Evolutionary conservation across 805 yeast species (phyloP), one percentile per base, ranked within the genome.

Genomic region (Yamadazyma olivae): DNA sequence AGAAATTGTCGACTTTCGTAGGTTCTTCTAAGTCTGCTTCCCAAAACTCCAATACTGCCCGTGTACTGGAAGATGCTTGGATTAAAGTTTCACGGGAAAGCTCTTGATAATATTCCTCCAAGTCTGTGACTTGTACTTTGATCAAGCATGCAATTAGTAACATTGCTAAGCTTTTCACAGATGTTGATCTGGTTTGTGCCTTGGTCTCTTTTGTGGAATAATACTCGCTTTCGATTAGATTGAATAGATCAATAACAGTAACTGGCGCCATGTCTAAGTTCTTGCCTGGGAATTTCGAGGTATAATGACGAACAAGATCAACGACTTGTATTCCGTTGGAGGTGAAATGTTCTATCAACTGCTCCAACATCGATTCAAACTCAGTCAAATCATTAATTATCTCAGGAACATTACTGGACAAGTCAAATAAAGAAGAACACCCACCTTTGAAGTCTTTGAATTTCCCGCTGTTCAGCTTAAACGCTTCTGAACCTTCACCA

Each of bases 341-440:
- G 14, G 43, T 32, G 44, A 56, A 64, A 38, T 56, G 53, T 5
- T 45, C 50, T 6, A 40, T 27, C 16, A 66, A 40, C 29, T 69
- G 74, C 3, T 49, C 52, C 32, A 68, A 29, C 70, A 69, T 61
- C 21, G 61, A 54, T 32, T 64, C 73, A 32, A 61, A 54, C 41
- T 67, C 72, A 4, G 41, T 43, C 8, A 64, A 38, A 22, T 57
- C 55, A 3, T 42, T 34, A 5, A 63, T 45, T 0, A 30, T 19
- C 0, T 50, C 49, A 3, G 66, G 64, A 7, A 58, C 32, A 5
- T 43, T 40, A 1, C 36, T 33, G 1, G 64, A 48, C 12, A 53
- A 23, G 3, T 57, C 54, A 1, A 40, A 17, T 27, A 63, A 36
- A 3, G 58, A 51, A 9, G 12, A 4, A 23, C 28, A 27, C 6